phyloP scores from a whole-genome alignment of 2,329 filamentous ascomycete species.

The Calonectria honghensis region DNA sequence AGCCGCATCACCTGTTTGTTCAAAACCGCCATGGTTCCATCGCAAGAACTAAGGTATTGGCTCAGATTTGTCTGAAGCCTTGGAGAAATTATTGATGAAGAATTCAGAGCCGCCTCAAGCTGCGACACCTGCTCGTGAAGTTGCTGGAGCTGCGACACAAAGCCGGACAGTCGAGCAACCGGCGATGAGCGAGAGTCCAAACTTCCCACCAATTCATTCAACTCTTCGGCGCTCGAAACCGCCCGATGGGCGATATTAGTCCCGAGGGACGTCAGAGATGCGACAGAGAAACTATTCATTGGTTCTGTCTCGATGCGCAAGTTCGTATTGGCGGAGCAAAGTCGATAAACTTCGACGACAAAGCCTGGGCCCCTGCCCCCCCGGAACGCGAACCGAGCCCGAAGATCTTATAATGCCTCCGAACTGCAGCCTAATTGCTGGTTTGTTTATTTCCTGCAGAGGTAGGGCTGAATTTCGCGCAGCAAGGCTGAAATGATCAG shows the following conservation, averaged over 20 bases:
- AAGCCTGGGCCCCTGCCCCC: neutral
- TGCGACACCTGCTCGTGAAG: slow-evolving; percentile 53
- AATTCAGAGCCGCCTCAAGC: slow-evolving; percentile 53
- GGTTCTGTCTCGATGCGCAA: slow-evolving; percentile 16
- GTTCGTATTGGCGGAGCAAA: neutral
- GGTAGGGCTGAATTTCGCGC: slow-evolving; percentile 43
- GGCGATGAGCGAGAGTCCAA: slow-evolving; percentile 39
- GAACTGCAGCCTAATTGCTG: neutral
- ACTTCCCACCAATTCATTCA: slow-evolving; percentile 53
- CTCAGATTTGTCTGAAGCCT: slow-evolving; percentile 55
- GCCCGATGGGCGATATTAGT: slow-evolving; percentile 57
- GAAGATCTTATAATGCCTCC: slow-evolving; percentile 31
- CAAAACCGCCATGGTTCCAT: slow-evolving; percentile 54
- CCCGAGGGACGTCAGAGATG: slow-evolving; percentile 58
- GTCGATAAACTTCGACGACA: slow-evolving; percentile 23
- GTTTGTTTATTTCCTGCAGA: neutral
- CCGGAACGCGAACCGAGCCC: slow-evolving; percentile 18
- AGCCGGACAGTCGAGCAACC: slow-evolving; percentile 47
- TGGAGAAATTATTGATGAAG: slow-evolving; percentile 54
- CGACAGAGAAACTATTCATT: slow-evolving; percentile 61
- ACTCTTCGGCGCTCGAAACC: slow-evolving; percentile 55
- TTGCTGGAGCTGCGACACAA: slow-evolving; percentile 52
- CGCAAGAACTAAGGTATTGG: slow-evolving; percentile 55
- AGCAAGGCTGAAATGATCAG: slow-evolving; percentile 41
- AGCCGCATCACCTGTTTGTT: slow-evolving; percentile 61